phyloP scores from a whole-genome alignment of 164 flowering plant species.

The Stephania yunnanensis region DNA sequence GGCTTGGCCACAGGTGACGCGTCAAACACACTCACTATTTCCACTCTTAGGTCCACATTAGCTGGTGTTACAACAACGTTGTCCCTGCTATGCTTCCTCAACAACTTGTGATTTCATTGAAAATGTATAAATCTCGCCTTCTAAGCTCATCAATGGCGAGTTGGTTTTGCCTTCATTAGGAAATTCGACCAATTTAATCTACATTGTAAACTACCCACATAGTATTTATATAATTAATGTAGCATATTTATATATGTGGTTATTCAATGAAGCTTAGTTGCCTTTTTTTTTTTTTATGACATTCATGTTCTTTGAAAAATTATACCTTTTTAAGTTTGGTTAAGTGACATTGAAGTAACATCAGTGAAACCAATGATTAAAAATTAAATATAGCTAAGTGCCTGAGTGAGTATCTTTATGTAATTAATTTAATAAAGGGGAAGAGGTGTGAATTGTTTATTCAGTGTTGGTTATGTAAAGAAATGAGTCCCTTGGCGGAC shows the following conservation, averaged over 20 bases:
- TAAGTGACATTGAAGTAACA: slow-evolving; percentile 2
- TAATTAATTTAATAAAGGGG: not conserved
- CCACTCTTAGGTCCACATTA: slow-evolving; percentile 10
- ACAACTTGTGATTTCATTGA: slow-evolving; percentile 11
- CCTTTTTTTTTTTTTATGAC: no score
- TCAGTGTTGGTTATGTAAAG: slow-evolving; percentile 11
- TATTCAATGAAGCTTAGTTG: not conserved
- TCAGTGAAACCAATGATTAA: not conserved
- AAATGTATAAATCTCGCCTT: not conserved
- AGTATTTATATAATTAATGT: not conserved
- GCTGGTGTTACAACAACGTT: slow-evolving; percentile 19
- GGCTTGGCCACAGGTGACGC: slow-evolving; percentile 31
- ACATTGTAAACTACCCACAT: slow-evolving; percentile 11
- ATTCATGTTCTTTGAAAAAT: not conserved
- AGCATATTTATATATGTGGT: slow-evolving; percentile 6
- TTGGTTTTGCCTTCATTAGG: not conserved
- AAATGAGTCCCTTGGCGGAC: slow-evolving; percentile 27
- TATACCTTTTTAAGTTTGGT: slow-evolving; percentile 1
- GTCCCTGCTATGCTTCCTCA: slow-evolving; percentile 16
- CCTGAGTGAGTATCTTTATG: not conserved
- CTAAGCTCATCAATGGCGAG: slow-evolving; percentile 1
- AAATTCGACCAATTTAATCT: not conserved
- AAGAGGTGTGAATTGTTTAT: slow-evolving; percentile 19
- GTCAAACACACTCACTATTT: slow-evolving; percentile 10
- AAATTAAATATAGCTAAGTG: not conserved